These are phyloP conservation scores for Fusarium sulawesiense DNA, from an alignment of 2,329 filamentous ascomycete species.

Conservation along the genomic window DNA sequence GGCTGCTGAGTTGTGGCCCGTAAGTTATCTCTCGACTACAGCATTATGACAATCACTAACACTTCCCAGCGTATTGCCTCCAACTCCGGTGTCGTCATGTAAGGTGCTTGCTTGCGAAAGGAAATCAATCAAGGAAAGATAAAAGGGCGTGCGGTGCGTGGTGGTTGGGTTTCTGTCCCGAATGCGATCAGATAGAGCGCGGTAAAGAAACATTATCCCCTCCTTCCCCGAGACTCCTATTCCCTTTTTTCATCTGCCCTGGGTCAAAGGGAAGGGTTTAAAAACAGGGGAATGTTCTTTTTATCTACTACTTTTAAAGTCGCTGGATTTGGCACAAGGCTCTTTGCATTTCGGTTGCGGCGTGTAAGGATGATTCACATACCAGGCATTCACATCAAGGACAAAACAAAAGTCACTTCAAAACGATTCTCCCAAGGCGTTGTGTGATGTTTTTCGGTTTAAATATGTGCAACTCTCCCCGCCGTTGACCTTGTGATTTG, in stretches of 20 bases:
- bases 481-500: conserved; percentile 7
- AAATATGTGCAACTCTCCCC: conserved; percentile 24
- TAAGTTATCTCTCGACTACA: conserved; percentile 61
- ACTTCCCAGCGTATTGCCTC: conserved; percentile 88
- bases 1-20: conserved; percentile 99
- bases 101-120: conserved; percentile 61
- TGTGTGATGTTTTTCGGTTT: conserved; percentile 15
- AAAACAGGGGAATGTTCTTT: conserved; percentile 42
- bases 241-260: conserved; percentile 24
- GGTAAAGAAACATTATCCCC: conserved; percentile 40
- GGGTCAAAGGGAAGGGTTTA: conserved; percentile 24
- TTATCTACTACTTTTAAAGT: conserved; percentile 46
- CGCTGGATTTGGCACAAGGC: conserved; percentile 58
- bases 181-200: conserved; percentile 52
- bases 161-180: conserved; percentile 47
- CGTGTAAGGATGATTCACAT: conserved; percentile 64
- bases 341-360: conserved; percentile 65
- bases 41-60: conserved; percentile 45
- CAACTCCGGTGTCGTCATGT: conserved; percentile 99
- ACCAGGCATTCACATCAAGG: conserved; percentile 63
- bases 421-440: conserved; percentile 33
- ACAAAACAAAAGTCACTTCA: conserved; percentile 54
- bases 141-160: conserved; percentile 44
- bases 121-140: conserved; percentile 43
- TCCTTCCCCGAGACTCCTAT: conserved; percentile 35